Base-by-base conservation (phyloP, 441 rosid species). In the Adansonia grandidieri region DNA sequence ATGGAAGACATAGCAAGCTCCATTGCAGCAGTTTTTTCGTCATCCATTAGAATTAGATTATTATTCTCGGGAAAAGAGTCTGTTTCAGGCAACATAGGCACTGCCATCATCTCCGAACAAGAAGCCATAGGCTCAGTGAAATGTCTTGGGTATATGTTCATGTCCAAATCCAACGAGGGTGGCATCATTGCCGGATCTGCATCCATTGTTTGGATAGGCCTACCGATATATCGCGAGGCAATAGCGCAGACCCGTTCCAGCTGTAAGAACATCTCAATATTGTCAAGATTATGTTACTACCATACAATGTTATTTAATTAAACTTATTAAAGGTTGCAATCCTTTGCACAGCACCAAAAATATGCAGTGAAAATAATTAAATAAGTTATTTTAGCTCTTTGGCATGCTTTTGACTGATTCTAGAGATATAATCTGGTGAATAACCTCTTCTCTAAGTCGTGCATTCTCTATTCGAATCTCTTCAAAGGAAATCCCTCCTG, bases 381-480 rank as follows among this genome's bases (percentile, higher is more conserved):
- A 32, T 32, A 32, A 32, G 37, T 32, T 32, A 32, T 32, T 32
- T 32, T 32, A 32, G 37, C 37, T 32, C 37, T 32, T 32, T 32
- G 37, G 37, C 37, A 32, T 32, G 37, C 37, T 32, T 32, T 32
- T 32, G 37, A 32, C 37, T 32, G 37, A 32, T 32, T 32, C 37
- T 3, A 32, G 37, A 32, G 37, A 32, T 32, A 32, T 32, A 32
- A 32, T 32, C 37, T 32, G 24, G 17, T 6, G 9, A 56, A 69
- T 50, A 51, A 94, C 97, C 97, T 93, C 96, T 73, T 95, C 97
- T 78, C 93, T 87, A 69, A 93, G 97, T 4, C 95, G 86, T 9
- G 94, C 91, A 83, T 95, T 93, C 81, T 95, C 99, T 0, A 92
- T 85, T 28, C 91, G 97, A 81, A 93, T 83, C 20, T 96, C 97